Base-by-base conservation (phyloP, 129 eudicot species). In the Tanacetum coccineum region DNA sequence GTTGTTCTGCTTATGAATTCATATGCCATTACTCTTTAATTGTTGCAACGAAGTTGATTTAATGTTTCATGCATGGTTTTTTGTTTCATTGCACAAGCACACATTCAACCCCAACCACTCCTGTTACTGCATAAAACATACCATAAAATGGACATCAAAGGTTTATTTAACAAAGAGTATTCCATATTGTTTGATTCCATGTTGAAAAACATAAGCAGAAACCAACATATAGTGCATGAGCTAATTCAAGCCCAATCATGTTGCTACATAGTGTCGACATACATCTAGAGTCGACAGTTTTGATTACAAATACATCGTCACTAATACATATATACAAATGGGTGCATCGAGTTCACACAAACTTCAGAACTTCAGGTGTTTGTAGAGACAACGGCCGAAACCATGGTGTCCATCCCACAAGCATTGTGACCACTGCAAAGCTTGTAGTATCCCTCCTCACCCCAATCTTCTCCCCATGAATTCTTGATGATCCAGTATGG, bases 401-500 rank as follows among this genome's bases (percentile, higher is more conserved):
- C 98, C 98, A 92, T 88, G 36, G 91, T 75, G 53, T 92, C 95
- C 74, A 92, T 87, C 18, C 95, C 95, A 45, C 98, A 92, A 12
- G 82, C 59, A 46, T 88, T 74, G 46, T 66, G 80, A 55, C 98
- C 98, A 64, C 88, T 83, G 84, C 98, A 92, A 60, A 92, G 72
- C 73, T 80, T 83, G 76, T 92, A 92, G 77, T 92, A 92, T 1
- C 98, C 96, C 0, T 84, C 22, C 64, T 92, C 98, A 68, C 98
- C 96, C 97, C 97, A 91, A 46, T 64, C 73, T 15, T 72, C 85
- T 17, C 97, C 97, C 96, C 98, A 92, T 13, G 96, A 88, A 62
- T 92, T 92, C 91, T 92, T 88, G 11, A 88, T 70, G 66, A 92
- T 86, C 98, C 98, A 92, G 70, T 81, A 92, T 7, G 98, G 96